These are phyloP conservation scores for Oryza meyeriana DNA, from an alignment of 176 grass and related monocot genomes.

Conservation along the genomic window DNA sequence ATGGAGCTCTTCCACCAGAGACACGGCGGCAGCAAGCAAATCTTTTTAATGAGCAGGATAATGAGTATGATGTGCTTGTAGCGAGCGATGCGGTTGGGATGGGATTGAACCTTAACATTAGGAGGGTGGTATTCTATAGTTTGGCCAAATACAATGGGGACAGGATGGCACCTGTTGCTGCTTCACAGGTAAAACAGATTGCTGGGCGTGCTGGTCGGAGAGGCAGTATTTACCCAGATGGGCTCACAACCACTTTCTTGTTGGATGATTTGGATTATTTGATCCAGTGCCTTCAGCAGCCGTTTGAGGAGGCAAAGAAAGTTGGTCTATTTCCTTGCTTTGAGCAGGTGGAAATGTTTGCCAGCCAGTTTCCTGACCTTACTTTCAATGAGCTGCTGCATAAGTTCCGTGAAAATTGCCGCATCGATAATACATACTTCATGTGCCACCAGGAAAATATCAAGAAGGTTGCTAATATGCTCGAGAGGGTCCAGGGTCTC, in stretches of 20 bases:
- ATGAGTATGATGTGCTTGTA: constrained; percentile 84
- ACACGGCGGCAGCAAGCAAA: constrained; percentile 79
- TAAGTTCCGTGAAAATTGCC: constrained; percentile 82
- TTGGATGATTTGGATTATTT: constrained; percentile 87
- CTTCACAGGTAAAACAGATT: constrained; percentile 96
- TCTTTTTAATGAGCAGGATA: constrained; percentile 85
- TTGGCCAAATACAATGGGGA: constrained; percentile 83
- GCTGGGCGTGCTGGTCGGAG: constrained; percentile 86
- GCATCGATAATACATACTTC: constrained; percentile 73
- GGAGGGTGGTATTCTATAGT: constrained; percentile 80
- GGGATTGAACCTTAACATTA: constrained; percentile 97
- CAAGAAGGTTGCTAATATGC: constrained; percentile 96
- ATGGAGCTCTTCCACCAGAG: constrained; percentile 86
- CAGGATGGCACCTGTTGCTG: constrained; percentile 66
- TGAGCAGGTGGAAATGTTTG: constrained; percentile 94
- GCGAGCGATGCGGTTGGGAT: constrained; percentile 92
- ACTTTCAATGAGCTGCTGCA: constrained; percentile 68
- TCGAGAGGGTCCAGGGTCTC: constrained; percentile 73
- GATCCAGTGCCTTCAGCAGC: constrained; percentile 87
- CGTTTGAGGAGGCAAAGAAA: constrained; percentile 69
- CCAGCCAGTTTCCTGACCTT: constrained; percentile 57
- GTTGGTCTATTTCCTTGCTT: constrained; percentile 88
- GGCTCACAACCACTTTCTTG: constrained; percentile 79
- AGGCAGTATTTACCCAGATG: constrained; percentile 87
- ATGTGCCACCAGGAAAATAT: constrained; percentile 74